Base-by-base conservation (phyloP, 345 rosid genomes). In the Lepidium sativum region DNA sequence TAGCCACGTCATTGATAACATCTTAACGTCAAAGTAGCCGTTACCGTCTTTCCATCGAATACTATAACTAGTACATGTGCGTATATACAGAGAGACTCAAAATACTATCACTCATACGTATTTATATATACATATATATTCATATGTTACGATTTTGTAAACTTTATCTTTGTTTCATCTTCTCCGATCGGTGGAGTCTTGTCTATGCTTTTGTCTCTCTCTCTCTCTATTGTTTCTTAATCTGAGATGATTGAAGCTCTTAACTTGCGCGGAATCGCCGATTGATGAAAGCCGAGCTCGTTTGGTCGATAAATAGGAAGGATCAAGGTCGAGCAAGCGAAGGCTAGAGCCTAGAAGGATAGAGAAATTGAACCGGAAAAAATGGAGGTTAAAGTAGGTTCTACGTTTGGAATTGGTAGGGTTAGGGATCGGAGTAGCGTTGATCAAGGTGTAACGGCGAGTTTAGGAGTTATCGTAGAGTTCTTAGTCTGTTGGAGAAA, bases 401-500 rank as follows among this genome's bases (percentile, higher is more conserved):
- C 86, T 18, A 68, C 74, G 34, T 70, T 75, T 54, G 56, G 52
- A 40, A 57, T 77, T 67, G 84, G 74, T 10, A 62, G 70, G 62
- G 29, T 49, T 12, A 35, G 40, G 9, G 85, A 76, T 41, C 58
- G 63, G 12, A 68, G 43, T 34, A 51, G 23, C 18, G 70, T 70
- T 0, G 78, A 77, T 49, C 59, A 70, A 73, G 44, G 16, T 40
- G 53, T 47, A 42, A 49, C 67, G 48, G 49, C 8, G 61, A 15
- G 20, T 38, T 18, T 81, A 73, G 8, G 77, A 62, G 15, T 63
- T 69, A 1, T 77, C 83, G 25, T 81, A 70, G 10, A 79, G 81
- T 50, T 83, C 82, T 4, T 86, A 91, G 20, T 89, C 94, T 21
- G 80, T 89, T 60, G 89, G 91, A 39, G 87, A 73, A 5, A 80